Evolutionary conservation across 192 early-diverging fungal species (phyloP).

Genomic region (Podila epigama): DNA sequence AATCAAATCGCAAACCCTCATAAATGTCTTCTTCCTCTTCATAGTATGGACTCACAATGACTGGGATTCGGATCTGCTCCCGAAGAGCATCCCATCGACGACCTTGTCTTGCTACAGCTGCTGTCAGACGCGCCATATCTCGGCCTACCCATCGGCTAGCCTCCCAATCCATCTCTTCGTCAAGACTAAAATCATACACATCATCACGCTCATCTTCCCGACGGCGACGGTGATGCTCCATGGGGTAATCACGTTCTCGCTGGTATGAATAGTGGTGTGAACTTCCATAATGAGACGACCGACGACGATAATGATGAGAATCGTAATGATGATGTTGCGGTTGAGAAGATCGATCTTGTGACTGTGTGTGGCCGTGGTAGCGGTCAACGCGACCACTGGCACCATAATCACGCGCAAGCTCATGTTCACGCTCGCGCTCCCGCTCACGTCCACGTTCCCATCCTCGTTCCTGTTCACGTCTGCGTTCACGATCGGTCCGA

Average conservation of each 20-base stretch:
- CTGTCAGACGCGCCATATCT: constrained; percentile 40
- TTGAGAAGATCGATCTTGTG: not conserved
- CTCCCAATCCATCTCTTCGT: constrained; percentile 46
- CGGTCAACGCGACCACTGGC: not conserved
- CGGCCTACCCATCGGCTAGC: constrained; percentile 37
- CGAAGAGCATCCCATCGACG: constrained; percentile 41
- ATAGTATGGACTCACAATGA: constrained; percentile 22
- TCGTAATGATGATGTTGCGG: too few species aligned
- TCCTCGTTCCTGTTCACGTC: not conserved
- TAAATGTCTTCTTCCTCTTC: constrained; percentile 24
- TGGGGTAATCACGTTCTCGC: not conserved
- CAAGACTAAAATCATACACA: not conserved
- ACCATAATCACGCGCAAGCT: not conserved
- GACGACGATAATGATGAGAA: not conserved
- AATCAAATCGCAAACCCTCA: constrained; percentile 26
- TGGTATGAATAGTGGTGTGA: not conserved
- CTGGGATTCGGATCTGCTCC: constrained; percentile 38
- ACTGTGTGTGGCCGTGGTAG: not conserved
- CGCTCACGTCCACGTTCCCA: not conserved
- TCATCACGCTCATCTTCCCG: not conserved
- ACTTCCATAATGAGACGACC: not conserved
- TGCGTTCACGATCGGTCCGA: not conserved
- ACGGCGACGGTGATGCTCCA: not conserved
- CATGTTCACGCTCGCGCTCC: too few species aligned
- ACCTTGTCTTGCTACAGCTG: constrained; percentile 38